phyloP scores from a whole-genome alignment of 2,329 filamentous ascomycete genomes.

The Ophiostoma pallidulum region DNA sequence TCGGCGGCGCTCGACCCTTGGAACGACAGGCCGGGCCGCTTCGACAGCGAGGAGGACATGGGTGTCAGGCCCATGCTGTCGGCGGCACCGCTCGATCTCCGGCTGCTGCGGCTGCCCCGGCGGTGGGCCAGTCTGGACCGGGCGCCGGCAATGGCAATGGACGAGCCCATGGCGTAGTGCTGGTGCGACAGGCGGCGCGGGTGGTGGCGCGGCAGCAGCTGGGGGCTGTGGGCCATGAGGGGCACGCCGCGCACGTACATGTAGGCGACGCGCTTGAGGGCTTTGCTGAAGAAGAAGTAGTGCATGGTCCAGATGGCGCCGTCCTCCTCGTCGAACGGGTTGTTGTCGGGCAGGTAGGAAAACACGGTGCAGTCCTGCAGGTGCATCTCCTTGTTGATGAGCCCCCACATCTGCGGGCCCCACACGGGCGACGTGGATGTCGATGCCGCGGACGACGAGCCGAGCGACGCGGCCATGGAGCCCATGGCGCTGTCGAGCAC shows the following conservation, averaged over 20 bases:
- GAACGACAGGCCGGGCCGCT: conserved; percentile 23
- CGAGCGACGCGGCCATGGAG: conserved; percentile 22
- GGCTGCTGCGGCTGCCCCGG: conserved; percentile 13
- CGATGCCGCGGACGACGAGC: conserved; percentile 6
- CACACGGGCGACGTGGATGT: conserved; percentile 52
- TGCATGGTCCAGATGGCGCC: conserved; percentile 91
- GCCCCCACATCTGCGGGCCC: conserved; percentile 84
- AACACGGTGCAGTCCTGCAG: conserved; percentile 84
- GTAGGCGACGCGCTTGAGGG: conserved; percentile 86
- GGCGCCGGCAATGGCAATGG: conserved; percentile 11
- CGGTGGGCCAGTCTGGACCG: conserved; percentile 9
- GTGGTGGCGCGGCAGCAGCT: conserved; percentile 27
- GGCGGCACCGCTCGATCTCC: conserved; percentile 1
- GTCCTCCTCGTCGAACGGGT: conserved; percentile 86
- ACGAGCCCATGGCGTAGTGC: conserved; percentile 8
- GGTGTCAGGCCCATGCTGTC: not conserved
- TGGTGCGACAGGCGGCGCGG: conserved; percentile 11
- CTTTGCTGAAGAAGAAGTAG: conserved; percentile 97
- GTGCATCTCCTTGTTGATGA: conserved; percentile 91
- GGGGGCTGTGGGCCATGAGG: conserved; percentile 56
- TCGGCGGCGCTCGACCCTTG: conserved; percentile 13
- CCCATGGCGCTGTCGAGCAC: conserved; percentile 31
- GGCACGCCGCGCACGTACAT: conserved; percentile 85
- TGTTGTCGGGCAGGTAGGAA: conserved; percentile 78
- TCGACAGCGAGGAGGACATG: conserved; percentile 12